Conservation (phyloP, 768 basidiomycete genomes). For the Trametes cingulata region DNA sequence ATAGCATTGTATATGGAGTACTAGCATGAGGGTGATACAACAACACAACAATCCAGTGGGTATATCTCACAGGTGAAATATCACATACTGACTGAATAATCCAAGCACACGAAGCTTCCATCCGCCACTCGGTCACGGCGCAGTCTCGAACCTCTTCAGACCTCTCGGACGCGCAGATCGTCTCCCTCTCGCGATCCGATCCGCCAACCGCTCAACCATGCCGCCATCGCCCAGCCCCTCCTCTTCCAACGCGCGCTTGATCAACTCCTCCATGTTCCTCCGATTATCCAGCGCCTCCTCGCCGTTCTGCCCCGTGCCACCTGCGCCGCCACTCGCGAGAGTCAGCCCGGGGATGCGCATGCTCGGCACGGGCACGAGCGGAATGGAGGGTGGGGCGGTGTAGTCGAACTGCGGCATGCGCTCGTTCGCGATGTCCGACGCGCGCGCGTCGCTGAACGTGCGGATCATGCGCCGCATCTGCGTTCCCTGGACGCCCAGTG, state of each 20-base stretch:
- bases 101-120: background rate
- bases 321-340: slow-evolving; percentile 17
- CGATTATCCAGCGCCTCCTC: slow-evolving; percentile 41
- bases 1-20: background rate
- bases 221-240: slow-evolving; percentile 46
- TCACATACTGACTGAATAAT: background rate
- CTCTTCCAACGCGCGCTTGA: slow-evolving; percentile 62
- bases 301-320: slow-evolving; percentile 34
- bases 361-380: slow-evolving; percentile 60
- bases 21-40: background rate
- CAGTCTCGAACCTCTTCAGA: slow-evolving; percentile 67
- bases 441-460: slow-evolving; percentile 79
- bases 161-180: slow-evolving; percentile 47
- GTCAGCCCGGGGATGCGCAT: slow-evolving; percentile 46
- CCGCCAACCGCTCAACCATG: slow-evolving; percentile 62
- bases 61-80: background rate
- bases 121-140: slow-evolving; percentile 21
- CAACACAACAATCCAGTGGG: slow-evolving; percentile 1
- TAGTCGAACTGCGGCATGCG: slow-evolving; percentile 62
- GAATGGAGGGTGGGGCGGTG: slow-evolving; percentile 29
- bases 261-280: slow-evolving; percentile 61
- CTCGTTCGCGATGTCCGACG: slow-evolving; percentile 73
- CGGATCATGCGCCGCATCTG: slow-evolving; percentile 63
- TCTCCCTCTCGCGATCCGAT: slow-evolving; percentile 57
- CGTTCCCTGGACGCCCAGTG: slow-evolving; percentile 61